Evolutionary conservation across 2,329 filamentous ascomycete species (phyloP), one percentile per base, ranked within the genome.

Genomic region (Xylariomycetidae sp.): DNA sequence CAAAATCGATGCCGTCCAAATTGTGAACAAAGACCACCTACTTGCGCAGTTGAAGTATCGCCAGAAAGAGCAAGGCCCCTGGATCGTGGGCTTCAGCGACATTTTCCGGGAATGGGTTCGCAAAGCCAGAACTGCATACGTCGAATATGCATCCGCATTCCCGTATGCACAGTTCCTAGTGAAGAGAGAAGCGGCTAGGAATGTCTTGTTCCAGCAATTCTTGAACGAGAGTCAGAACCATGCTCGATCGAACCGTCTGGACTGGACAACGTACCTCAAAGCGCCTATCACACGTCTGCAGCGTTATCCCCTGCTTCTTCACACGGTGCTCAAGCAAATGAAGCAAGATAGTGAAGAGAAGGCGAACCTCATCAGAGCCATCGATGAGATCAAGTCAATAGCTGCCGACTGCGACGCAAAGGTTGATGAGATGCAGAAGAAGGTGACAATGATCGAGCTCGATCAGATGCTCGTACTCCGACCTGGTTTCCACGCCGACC

Each of bases 71-170:
- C 90, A 98, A 63, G 92, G 92, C 0, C 92, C 92, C 0, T 98
- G 88, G 79, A 82, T 98, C 38, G 71, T 76, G 10, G 92, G 92
- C 3, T 95, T 95, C 61, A 95, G 89, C 55, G 92, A 96, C 53
- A 86, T 98, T 31, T 96, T 98, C 68, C 74, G 92, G 38, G 92
- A 98, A 63, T 98, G 92, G 92, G 95, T 96, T 42, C 78, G 92
- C 43, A 96, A 95, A 59, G 92, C 92, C 19, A 87, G 82, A 58
- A 68, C 74, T 3, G 82, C 86, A 9, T 98, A 96, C 56, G 79
- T 95, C 40, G 88, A 94, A 38, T 98, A 96, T 58, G 90, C 90
- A 24, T 81, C 83, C 1, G 80, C 80, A 1, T 96, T 92, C 48
- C 90, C 90, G 1, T 79, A 82, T 38, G 90, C 92, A 1, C 81